Evolutionary conservation across 2,329 filamentous ascomycete species (phyloP).

Genomic region (Lasiodiplodia sp.): DNA sequence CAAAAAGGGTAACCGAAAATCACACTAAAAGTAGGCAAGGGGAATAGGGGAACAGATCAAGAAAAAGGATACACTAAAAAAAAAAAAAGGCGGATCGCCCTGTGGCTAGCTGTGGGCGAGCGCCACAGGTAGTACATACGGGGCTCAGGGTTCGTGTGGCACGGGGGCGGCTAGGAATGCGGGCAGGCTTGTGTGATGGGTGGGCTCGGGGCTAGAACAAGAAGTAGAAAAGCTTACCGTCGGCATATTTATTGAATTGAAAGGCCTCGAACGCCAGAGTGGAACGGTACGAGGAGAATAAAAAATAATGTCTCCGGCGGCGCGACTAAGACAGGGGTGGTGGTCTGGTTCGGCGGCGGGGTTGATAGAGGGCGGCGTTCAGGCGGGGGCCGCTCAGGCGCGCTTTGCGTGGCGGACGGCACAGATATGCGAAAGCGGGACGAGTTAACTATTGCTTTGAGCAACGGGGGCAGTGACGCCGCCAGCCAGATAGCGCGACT

Average conservation of each 20-base stretch:
- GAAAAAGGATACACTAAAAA: not conserved
- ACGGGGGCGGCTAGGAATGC: not conserved
- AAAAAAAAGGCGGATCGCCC: not conserved
- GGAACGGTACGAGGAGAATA: not conserved
- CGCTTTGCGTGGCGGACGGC: not conserved
- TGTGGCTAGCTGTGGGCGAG: not conserved
- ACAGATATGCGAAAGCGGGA: not conserved
- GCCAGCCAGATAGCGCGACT: too few species aligned
- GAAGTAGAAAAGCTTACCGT: not conserved
- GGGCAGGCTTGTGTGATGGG: not conserved
- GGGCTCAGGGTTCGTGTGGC: not conserved
- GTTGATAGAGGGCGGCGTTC: not conserved
- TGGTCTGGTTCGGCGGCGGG: not conserved
- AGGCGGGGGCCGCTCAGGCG: not conserved
- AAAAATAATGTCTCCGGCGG: not conserved
- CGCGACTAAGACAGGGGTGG: not conserved
- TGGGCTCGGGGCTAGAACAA: not conserved
- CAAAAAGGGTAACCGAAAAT: not conserved
- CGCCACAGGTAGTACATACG: not conserved
- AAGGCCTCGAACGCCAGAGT: not conserved
- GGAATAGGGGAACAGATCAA: not conserved
- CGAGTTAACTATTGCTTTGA: not conserved
- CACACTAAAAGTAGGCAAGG: not conserved
- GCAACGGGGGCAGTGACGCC: not conserved
- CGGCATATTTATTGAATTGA: constrained; percentile 3